phyloP scores from a whole-genome alignment of 495 filamentous ascomycete genomes.

The Xylaria longipes region DNA sequence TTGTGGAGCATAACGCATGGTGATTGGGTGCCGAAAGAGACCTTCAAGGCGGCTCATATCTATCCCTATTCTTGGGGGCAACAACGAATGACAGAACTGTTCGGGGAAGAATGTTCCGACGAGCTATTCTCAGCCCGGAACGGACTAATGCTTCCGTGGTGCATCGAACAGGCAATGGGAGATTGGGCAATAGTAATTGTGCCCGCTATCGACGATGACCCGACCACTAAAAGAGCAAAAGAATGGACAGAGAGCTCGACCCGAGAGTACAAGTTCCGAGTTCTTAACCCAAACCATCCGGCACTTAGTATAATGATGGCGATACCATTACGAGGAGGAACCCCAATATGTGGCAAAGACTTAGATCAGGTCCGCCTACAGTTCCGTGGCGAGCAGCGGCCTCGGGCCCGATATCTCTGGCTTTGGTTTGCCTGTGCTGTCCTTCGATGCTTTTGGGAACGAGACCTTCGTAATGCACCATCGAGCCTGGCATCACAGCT shows the following conservation, averaged over 20 bases:
- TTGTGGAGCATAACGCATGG: not conserved
- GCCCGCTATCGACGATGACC: not conserved
- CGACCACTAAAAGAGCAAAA: not conserved
- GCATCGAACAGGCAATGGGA: not conserved
- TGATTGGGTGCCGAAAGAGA: not conserved
- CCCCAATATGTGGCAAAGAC: not conserved
- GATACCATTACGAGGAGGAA: not conserved
- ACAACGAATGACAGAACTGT: not conserved
- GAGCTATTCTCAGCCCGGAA: not conserved
- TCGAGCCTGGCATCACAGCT: not conserved
- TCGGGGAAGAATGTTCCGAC: not conserved
- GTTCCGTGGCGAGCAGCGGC: not conserved
- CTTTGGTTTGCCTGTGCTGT: conserved; percentile 11
- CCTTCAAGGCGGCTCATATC: not conserved
- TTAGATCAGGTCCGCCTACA: not conserved
- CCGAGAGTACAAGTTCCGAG: not conserved
- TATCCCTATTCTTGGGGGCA: not conserved
- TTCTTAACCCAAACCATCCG: not conserved
- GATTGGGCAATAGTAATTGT: not conserved
- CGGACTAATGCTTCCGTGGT: not conserved
- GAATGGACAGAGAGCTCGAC: not conserved
- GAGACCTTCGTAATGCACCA: not conserved
- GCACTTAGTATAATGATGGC: not conserved
- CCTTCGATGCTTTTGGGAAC: not conserved
- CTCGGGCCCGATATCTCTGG: not conserved